phyloP scores from a whole-genome alignment of 768 basidiomycete genomes.

The Leccinum arenicola region DNA sequence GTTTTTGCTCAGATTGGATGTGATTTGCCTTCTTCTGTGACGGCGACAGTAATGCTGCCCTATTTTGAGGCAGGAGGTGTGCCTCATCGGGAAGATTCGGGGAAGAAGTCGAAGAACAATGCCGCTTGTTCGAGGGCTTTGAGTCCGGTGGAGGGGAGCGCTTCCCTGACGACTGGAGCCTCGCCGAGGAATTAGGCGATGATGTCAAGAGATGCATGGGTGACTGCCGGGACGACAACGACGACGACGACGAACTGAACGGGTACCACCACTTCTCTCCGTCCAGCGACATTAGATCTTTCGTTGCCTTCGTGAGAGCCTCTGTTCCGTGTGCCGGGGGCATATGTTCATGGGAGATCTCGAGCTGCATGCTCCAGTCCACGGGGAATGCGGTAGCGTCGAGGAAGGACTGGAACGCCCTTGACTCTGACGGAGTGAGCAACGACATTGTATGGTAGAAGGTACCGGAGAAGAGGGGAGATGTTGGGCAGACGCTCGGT shows the following conservation, averaged over 20 bases:
- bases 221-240: slow-evolving; percentile 29
- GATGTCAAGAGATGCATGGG: slow-evolving; percentile 19
- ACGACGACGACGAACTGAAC: slow-evolving; percentile 24
- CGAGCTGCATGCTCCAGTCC: slow-evolving; percentile 47
- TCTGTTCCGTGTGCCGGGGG: slow-evolving; percentile 55
- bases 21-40: slow-evolving; percentile 93
- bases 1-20: slow-evolving; percentile 92
- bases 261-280: slow-evolving; percentile 37
- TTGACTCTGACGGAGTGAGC: slow-evolving; percentile 62
- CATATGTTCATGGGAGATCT: slow-evolving; percentile 42
- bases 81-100: slow-evolving; percentile 11
- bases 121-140: slow-evolving; percentile 33
- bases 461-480: neutral
- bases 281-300: slow-evolving; percentile 78
- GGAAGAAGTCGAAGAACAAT: slow-evolving; percentile 21
- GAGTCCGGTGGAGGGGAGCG: slow-evolving; percentile 26
- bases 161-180: slow-evolving; percentile 19
- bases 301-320: slow-evolving; percentile 74
- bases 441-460: slow-evolving; percentile 45
- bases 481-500: neutral
- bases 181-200: slow-evolving; percentile 10
- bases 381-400: slow-evolving; percentile 41
- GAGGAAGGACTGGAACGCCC: slow-evolving; percentile 69
- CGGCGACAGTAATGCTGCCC: slow-evolving; percentile 55
- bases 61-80: slow-evolving; percentile 11